Evolutionary conservation across 352 stramenopile species (phyloP).

Genomic region (Phytophthora podocarpi): DNA sequence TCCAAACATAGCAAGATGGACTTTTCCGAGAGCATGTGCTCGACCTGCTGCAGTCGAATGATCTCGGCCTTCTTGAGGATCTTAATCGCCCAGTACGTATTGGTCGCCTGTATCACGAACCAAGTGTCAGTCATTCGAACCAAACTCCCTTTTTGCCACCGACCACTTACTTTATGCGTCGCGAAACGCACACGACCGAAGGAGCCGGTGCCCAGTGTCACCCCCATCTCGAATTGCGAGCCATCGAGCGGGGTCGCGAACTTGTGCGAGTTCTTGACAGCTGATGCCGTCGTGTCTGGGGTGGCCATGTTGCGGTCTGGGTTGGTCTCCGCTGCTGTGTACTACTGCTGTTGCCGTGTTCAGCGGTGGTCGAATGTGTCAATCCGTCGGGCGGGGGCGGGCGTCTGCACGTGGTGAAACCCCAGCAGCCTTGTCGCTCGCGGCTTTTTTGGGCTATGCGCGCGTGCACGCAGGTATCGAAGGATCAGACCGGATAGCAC

Average conservation of each 20-base stretch:
- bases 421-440: constrained; percentile 28
- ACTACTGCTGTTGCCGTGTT: constrained; percentile 15
- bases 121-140: not conserved
- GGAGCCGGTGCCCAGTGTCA: constrained; percentile 96
- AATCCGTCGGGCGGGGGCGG: constrained; percentile 14
- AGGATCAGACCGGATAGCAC: constrained; percentile 20
- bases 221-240: constrained; percentile 94
- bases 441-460: constrained; percentile 41
- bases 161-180: constrained; percentile 90
- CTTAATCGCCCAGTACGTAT: constrained; percentile 96
- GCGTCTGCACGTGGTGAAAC: constrained; percentile 28
- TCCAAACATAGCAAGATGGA: constrained; percentile 92
- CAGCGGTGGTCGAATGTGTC: constrained; percentile 31
- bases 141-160: not conserved
- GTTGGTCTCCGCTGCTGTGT: not conserved
- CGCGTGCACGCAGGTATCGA: constrained; percentile 21
- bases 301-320: constrained; percentile 25
- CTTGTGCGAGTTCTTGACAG: constrained; percentile 57
- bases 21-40: constrained; percentile 98
- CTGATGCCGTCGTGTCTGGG: constrained; percentile 18
- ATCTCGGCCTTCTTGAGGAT: constrained; percentile 98
- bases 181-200: constrained; percentile 97
- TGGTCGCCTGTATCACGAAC: constrained; percentile 65
- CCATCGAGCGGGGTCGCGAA: constrained; percentile 67
- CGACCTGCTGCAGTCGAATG: constrained; percentile 95